Conservation (phyloP, 208 protist species). For the Acanthamoeba divionensis region DNA sequence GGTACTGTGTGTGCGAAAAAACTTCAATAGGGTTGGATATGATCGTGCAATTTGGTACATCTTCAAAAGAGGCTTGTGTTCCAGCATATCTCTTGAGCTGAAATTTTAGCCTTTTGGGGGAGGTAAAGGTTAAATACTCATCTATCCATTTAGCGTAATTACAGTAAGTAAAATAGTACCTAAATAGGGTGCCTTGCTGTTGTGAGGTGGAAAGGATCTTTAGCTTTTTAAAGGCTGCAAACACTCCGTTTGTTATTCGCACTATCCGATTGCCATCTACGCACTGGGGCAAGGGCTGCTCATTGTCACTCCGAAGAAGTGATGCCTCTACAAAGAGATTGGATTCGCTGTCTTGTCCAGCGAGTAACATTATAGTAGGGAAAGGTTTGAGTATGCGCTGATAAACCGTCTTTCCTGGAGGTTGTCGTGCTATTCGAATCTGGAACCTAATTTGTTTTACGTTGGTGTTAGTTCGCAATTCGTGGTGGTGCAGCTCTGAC, state of each 20-base stretch:
- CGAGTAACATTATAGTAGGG: slow-evolving; percentile 69
- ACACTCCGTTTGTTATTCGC: slow-evolving; percentile 62
- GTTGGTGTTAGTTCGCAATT: slow-evolving; percentile 10
- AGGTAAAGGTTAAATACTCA: background rate
- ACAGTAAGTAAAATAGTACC: slow-evolving; percentile 54
- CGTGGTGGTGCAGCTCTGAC: background rate
- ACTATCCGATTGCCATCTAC: slow-evolving; percentile 70
- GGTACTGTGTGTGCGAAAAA: slow-evolving; percentile 74
- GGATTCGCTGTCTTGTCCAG: slow-evolving; percentile 47
- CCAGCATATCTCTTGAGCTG: background rate
- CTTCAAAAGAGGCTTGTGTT: slow-evolving; percentile 46
- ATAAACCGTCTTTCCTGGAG: slow-evolving; percentile 68
- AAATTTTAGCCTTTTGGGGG: background rate
- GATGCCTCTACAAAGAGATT: slow-evolving; percentile 74
- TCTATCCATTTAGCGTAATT: background rate
- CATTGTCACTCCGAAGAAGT: slow-evolving; percentile 60
- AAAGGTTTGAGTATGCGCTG: slow-evolving; percentile 75
- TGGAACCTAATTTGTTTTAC: slow-evolving; percentile 56
- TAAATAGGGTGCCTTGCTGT: slow-evolving; percentile 70
- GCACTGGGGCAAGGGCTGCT: slow-evolving; percentile 43
- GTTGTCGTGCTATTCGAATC: slow-evolving; percentile 70
- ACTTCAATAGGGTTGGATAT: slow-evolving; percentile 74
- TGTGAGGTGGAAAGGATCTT: slow-evolving; percentile 71
- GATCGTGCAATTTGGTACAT: slow-evolving; percentile 54
- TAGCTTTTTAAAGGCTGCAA: slow-evolving; percentile 72